These are phyloP conservation scores for Aaosphaeria arxii DNA, from an alignment of 2,329 filamentous ascomycete genomes.

Conservation along the genomic window DNA sequence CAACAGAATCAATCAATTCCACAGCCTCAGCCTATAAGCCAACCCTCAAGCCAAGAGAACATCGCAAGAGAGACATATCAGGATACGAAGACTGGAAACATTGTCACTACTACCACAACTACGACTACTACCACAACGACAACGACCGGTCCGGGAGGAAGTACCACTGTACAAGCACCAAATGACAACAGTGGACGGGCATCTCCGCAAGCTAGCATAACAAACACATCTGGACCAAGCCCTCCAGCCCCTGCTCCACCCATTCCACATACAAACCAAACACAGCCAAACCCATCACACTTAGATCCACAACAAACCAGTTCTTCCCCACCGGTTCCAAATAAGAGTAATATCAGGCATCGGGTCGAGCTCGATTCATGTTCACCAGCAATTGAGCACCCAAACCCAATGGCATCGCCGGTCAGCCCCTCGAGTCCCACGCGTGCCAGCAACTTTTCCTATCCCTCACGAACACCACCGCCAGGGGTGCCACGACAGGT, in stretches of 20 bases:
- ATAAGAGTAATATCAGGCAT: slow-evolving; percentile 33
- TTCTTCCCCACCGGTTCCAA: slow-evolving; percentile 31
- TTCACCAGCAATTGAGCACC: slow-evolving; percentile 30
- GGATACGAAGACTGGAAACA: slow-evolving; percentile 29
- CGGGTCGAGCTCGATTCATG: slow-evolving; percentile 32
- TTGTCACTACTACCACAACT: slow-evolving; percentile 34
- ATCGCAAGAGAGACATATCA: slow-evolving; percentile 27
- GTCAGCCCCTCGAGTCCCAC: slow-evolving; percentile 25
- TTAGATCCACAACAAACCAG: slow-evolving; percentile 4
- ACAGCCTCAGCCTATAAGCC: no score
- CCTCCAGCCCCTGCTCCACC: slow-evolving; percentile 28
- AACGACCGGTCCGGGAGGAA: slow-evolving; percentile 31
- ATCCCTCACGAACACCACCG: slow-evolving; percentile 30
- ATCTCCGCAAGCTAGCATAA: slow-evolving; percentile 20
- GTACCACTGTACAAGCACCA: slow-evolving; percentile 31
- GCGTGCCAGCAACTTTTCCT: slow-evolving; percentile 31
- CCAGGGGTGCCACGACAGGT: slow-evolving; percentile 29
- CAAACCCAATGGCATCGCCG: slow-evolving; percentile 27
- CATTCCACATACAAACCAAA: neutral
- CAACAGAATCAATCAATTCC: neutral
- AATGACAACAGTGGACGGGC: slow-evolving; percentile 4
- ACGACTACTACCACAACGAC: slow-evolving; percentile 37
- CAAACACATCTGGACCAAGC: slow-evolving; percentile 30
- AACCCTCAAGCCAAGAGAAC: slow-evolving; percentile 18
- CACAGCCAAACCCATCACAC: slow-evolving; percentile 1